These are phyloP conservation scores for Lasiosphaeria hispida DNA, from an alignment of 495 filamentous ascomycete genomes.

Conservation along the genomic window DNA sequence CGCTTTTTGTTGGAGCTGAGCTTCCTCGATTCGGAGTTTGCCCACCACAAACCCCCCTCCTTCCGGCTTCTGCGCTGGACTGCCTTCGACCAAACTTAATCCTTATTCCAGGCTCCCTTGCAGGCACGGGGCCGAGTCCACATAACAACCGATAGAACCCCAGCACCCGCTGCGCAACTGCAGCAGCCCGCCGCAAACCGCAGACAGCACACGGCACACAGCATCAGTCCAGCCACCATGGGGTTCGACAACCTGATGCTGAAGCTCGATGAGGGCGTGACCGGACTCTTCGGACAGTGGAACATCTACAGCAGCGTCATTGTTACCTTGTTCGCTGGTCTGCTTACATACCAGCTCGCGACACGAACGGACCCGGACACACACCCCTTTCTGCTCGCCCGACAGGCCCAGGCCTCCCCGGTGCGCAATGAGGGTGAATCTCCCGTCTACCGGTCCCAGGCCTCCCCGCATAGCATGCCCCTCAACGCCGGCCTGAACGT, in stretches of 20 bases:
- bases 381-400: constrained; percentile 83
- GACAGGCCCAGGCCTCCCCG: constrained; percentile 73
- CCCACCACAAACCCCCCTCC: background rate
- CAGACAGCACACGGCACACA: too few species aligned
- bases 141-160: too few species aligned
- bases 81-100: background rate
- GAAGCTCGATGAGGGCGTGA: constrained; percentile 66
- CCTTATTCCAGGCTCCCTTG: background rate
- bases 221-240: constrained; percentile 15
- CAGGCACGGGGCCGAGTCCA: background rate
- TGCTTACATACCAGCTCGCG: constrained; percentile 52
- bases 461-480: constrained; percentile 80
- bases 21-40: background rate
- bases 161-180: constrained; percentile 2
- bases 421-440: constrained; percentile 84
- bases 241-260: constrained; percentile 48
- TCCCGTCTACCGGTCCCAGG: constrained; percentile 73
- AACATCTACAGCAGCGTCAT: constrained; percentile 69
- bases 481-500: constrained; percentile 81
- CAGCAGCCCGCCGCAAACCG: background rate
- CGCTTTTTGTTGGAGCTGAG: constrained; percentile 13
- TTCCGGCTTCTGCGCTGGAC: background rate
- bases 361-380: constrained; percentile 71
- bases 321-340: constrained; percentile 53
- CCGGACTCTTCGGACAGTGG: constrained; percentile 72